Evolutionary conservation across 2,329 filamentous ascomycete species (phyloP), one percentile per base, ranked within the genome.

Genomic region (Exophiala calicioides): DNA sequence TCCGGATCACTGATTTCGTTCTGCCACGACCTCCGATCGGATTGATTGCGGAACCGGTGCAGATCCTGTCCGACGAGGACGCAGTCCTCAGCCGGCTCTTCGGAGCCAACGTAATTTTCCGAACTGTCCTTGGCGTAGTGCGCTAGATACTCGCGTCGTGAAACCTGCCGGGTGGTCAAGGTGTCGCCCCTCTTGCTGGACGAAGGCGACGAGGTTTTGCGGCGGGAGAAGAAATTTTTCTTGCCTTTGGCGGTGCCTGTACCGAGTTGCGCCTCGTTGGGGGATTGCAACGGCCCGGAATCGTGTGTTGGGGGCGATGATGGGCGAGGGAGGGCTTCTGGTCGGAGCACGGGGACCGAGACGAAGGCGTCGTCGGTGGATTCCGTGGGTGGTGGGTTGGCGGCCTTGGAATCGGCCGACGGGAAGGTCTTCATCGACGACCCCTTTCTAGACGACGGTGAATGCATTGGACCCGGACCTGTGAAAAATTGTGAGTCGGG

Each of bases 41-140:
- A 12, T 24, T 19, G 6, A 18, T 4, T 23, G 9, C 46, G 39
- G n/a, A 23, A 40, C 21, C 21, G 46, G 27, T 31, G 33, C 44
- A 44, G 16, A 34, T 58, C 52, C 16, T 51, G 45, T 8, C 36
- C 44, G 15, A 41, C 23, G 24, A 59, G 26, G 18, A 59, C 52
- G 49, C 55, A 59, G 30, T 59, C 55, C 5, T 31, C 44, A 5
- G 53, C 57, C 5, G 53, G 55, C 6, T 53, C 50, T 37, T 52
- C 47, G 1, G 48, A 55, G 10, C 55, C 57, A 10, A 55, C 16
- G 26, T 58, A 59, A 24, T 21, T 23, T 2, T 55, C 55, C 4
- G 38, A 16, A 2, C 51, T 50, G 33, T 59, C 53, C 32, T 59
- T 59, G n/a, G 50, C 50, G 34, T 59, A 58, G 31, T 56, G 50